Percentiles rank a stretch among this genome's conserved stretches.
Conservation (phyloP, 768 basidiomycete species). For the Suillus spraguei region DNA sequence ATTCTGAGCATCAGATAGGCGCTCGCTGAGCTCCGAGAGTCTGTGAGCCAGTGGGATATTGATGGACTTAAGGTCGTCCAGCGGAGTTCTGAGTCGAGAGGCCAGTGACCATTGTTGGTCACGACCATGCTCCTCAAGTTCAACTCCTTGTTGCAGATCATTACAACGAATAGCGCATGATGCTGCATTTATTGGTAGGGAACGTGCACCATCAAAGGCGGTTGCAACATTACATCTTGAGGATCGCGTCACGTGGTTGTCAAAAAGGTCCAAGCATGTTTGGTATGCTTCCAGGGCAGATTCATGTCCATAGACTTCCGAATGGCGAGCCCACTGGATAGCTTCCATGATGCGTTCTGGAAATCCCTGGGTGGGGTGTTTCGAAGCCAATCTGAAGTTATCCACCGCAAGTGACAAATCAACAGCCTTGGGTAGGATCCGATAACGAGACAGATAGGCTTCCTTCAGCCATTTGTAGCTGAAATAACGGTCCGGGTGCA, state of each 20-base stretch:
- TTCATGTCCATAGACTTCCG: conserved; percentile 4
- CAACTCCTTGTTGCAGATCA: conserved; percentile 20
- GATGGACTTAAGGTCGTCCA: conserved; percentile 22
- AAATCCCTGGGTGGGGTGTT: neutral
- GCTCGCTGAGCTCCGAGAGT: conserved; percentile 15
- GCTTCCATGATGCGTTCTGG: neutral
- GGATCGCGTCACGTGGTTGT: conserved; percentile 4
- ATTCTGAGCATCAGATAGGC: neutral
- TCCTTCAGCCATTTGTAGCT: conserved; percentile 1
- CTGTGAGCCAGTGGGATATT: conserved; percentile 11
- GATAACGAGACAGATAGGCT: neutral
- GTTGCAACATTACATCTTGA: conserved; percentile 4
- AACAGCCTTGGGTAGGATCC: neutral
- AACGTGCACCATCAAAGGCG: neutral
- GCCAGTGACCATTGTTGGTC: conserved; percentile 31
- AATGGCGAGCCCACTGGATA: conserved; percentile 7
- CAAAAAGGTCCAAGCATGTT: conserved; percentile 2
- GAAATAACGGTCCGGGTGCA: neutral
- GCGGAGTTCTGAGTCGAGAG: conserved; percentile 25
- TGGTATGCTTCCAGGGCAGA: conserved; percentile 13
- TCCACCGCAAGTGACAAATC: neutral
- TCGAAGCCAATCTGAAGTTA: neutral
- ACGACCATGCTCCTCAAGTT: conserved; percentile 33
- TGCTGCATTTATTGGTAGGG: conserved; percentile 9
- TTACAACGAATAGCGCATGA: conserved; percentile 20